Conservation (phyloP, 73 alveolate species). For the Paramecium octaurelia region DNA sequence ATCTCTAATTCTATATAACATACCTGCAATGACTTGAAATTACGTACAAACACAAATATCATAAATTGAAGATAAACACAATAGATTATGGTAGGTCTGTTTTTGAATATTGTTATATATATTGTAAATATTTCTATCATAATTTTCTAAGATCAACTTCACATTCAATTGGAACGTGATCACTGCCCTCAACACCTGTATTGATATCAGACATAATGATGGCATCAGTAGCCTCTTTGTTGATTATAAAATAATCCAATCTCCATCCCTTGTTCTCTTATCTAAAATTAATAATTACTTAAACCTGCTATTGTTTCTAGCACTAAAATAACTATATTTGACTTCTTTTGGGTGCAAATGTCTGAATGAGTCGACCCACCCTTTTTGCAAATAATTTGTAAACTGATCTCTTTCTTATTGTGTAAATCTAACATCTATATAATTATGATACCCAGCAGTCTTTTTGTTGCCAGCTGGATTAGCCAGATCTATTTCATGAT, state of each 20-base stretch:
- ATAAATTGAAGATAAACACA: no score
- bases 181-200: constrained; percentile 74
- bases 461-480: constrained; percentile 83
- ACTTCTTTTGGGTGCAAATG: constrained; percentile 75
- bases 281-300: neutral
- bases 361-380: constrained; percentile 70
- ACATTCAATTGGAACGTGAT: constrained; percentile 81
- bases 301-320: constrained; percentile 64
- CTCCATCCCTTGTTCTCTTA: constrained; percentile 83
- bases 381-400: constrained; percentile 64
- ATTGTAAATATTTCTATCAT: neutral
- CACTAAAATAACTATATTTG: constrained; percentile 82
- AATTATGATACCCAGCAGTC: constrained; percentile 72
- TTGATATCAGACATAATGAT: constrained; percentile 70
- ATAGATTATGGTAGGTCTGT: neutral
- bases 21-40: no score
- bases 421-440: constrained; percentile 54
- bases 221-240: constrained; percentile 50
- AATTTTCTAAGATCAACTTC: constrained; percentile 52
- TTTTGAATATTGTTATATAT: neutral
- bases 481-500: constrained; percentile 85
- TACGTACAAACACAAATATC: no score
- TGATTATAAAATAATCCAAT: constrained; percentile 76
- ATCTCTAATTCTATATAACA: neutral
- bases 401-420: constrained; percentile 82